Evolutionary conservation across 2,329 filamentous ascomycete species (phyloP), one percentile per base, ranked within the genome.

Genomic region (Alternaria consortialis): DNA sequence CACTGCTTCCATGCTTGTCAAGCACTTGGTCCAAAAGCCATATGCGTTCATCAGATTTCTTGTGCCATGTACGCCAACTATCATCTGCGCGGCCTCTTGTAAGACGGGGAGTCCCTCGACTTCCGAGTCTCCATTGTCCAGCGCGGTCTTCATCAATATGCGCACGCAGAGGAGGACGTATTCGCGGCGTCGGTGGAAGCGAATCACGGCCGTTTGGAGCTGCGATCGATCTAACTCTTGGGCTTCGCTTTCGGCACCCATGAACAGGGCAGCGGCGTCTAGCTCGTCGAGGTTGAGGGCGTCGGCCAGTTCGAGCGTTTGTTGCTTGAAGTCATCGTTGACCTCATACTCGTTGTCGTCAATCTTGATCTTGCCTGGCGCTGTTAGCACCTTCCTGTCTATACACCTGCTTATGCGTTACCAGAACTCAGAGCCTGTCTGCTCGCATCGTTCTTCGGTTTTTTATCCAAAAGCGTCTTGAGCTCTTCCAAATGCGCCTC

Each of bases 201-300:
- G 88, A 73, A 98, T 91, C 66, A 97, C 87, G 61, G 91, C 91
- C 69, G 91, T 90, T 76, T 94, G 89, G 56, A 93, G 84, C 61
- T 92, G 84, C 3, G 92, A 85, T 25, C 92, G 88, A 62, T 92
- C 92, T 5, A 93, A 83, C 15, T 87, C 83, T 44, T 87, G 84
- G 15, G 88, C 84, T 68, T 94, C 90, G 37, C 88, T 85, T 74
- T 92, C 87, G 17, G 91, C 89, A 56, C 90, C 88, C 53, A 96
- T 82, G 58, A 97, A 87, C 51, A 95, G 86, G 67, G 86, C 85
- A 9, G 93, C 91, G 17, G 94, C 91, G 70, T 95, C 88, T 58
- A 97, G 77, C 79, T 99, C 96, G 80, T 99, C 94, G 53, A 99
- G 84, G 72, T 97, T 90, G 63, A 97, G 84, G 69, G 93, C 92